Evolutionary conservation across 78 protist species (phyloP), one percentile per base, ranked within the genome.

Genomic region (Andalucia godoyi): DNA sequence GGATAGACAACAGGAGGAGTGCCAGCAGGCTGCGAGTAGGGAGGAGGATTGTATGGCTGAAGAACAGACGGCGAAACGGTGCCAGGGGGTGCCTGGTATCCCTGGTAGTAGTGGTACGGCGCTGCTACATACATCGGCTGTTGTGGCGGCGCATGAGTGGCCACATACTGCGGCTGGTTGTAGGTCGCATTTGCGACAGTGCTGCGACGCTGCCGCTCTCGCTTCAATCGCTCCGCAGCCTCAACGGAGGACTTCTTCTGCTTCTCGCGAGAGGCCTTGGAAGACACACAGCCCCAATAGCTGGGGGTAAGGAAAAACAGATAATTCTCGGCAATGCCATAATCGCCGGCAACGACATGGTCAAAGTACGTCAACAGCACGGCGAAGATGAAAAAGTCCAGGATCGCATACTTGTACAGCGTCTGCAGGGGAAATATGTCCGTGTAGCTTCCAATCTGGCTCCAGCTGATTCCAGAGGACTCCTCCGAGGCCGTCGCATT

Each of bases 321-420:
- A 12, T 36, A 8, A 18, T 27, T 8, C 57, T 66, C 43, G 49
- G 58, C 36, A n/a, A 30, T 8, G 27, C 70, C 77, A 32, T 40
- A 62, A 27, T 34, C 27, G 7, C 63, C 2, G 37, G 61, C 55
- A 2, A 65, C 0, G n/a, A 74, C 76, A 23, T 74, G 70, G 77
- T 81, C 87, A 7, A 74, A 37, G 57, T 81, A 81, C 42, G 41
- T 13, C 29, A 74, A 52, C 34, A 74, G 17, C 2, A 81, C 8
- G 29, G 64, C 33, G 58, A 32, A 81, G 4, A 74, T 5, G 30
- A 65, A 45, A 23, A 71, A 74, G 34, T 81, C 81, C 17, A 70
- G 30, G 40, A 57, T 33, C 21, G 70, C 25, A 72, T 78, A 72
- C 40, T 41, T 9, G 47, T 71, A 71, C 47, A 21, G 38, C 33